Evolutionary conservation across 768 basidiomycete genomes (phyloP), one percentile per base, ranked within the genome.

Genomic region (Trametes maxima): DNA sequence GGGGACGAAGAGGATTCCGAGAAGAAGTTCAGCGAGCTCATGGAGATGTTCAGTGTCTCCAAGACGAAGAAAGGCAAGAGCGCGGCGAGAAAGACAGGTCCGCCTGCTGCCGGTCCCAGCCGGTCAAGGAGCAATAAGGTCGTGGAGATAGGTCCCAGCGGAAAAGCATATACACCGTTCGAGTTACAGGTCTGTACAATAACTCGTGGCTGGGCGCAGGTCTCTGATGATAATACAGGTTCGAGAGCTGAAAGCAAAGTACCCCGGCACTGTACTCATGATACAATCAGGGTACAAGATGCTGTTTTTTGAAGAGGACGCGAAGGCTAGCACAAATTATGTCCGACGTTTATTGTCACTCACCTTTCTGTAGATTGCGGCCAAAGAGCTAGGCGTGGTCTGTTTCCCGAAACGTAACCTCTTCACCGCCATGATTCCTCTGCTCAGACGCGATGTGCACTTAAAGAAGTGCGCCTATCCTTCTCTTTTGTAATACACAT

Each of bases 231-330:
- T 48, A 3, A 44, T 49, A 1, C 35, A 66, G 67, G 65, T 72
- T 5, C 61, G 62, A 21, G 64, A 81, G 56, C 74, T 94, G 13
- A 90, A 92, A 73, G 76, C 77, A 55, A 82, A 86, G 19, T 79
- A 92, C 71, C 79, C 82, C 1, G 89, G 81, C 12, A 85, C 84
- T 4, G 64, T 95, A 37, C 77, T 95, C 13, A 85, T 94, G 81
- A 77, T 95, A 22, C 88, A 94, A 71, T 85, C 89, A 28, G 93
- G 93, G 5, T 95, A 95, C 73, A 94, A 89, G 72, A 89, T 86
- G 71, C 83, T 79, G 54, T 94, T 95, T 72, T 94, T 87, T 67
- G 88, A 85, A 50, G 87, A 94, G 21, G 94, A 95, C 68, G 94
- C 94, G 0, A 85, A 85, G 78, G 91, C 87, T 52, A 40, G 71